Evolutionary conservation across 768 basidiomycete species (phyloP).

Genomic region (Mycena venus): DNA sequence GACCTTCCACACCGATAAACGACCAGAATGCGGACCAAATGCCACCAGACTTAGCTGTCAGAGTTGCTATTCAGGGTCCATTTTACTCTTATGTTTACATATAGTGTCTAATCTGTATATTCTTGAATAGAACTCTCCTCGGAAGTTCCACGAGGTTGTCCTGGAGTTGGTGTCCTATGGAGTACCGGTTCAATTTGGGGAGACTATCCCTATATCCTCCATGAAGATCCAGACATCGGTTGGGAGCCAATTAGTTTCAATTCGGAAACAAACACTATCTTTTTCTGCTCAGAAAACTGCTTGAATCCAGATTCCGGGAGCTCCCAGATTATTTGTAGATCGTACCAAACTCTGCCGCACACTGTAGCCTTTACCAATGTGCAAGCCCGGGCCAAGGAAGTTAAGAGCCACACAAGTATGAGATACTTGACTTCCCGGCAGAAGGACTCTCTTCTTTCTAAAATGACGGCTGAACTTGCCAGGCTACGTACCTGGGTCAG

Average conservation of each 20-base stretch:
- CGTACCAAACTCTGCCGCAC: not conserved
- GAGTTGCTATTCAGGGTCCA: constrained; percentile 4
- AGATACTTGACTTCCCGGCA: constrained; percentile 10
- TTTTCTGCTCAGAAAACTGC: constrained; percentile 4
- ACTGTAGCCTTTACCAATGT: constrained; percentile 15
- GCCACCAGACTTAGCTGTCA: not conserved
- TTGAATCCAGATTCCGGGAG: not conserved
- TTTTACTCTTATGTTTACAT: not conserved
- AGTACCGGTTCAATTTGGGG: constrained; percentile 12
- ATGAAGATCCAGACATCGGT: constrained; percentile 13
- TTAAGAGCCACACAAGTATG: constrained; percentile 12
- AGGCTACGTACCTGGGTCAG: not conserved
- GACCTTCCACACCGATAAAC: constrained; percentile 14
- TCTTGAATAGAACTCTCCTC: not conserved
- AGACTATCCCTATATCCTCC: constrained; percentile 19
- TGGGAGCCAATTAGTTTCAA: constrained; percentile 16
- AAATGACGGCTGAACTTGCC: not conserved
- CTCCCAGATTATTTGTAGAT: not conserved
- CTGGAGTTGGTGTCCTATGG: constrained; percentile 10
- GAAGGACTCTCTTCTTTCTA: constrained; percentile 13
- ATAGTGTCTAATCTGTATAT: not conserved
- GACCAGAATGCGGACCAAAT: constrained; percentile 3
- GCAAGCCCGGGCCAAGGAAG: constrained; percentile 12
- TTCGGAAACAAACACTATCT: constrained; percentile 10
- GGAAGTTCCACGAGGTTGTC: not conserved